Evolutionary conservation across 306 rosid species (phyloP).

Genomic region (Glycine latifolia): DNA sequence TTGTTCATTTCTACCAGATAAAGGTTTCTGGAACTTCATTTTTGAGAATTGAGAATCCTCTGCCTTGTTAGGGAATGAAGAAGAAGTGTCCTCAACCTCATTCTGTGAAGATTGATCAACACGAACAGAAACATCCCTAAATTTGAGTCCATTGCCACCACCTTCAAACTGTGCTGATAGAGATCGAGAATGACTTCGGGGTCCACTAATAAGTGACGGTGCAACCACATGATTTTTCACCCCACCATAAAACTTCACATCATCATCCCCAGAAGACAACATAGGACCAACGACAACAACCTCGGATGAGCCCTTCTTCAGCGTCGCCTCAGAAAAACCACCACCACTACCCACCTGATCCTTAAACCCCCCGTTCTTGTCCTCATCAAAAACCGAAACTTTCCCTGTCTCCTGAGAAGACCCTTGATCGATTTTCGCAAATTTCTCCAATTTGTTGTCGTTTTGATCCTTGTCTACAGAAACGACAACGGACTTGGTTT

Average conservation of each 20-base stretch:
- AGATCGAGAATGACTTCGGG: slow-evolving; percentile 75
- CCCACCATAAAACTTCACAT: slow-evolving; percentile 57
- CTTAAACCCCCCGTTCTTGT: slow-evolving; percentile 50
- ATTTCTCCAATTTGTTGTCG: slow-evolving; percentile 29
- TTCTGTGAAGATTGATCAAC: slow-evolving; percentile 53
- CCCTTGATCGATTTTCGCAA: slow-evolving; percentile 59
- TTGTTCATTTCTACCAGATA: neutral
- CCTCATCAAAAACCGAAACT: slow-evolving; percentile 49
- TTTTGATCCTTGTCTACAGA: slow-evolving; percentile 31
- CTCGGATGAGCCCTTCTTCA: slow-evolving; percentile 44
- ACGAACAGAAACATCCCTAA: slow-evolving; percentile 56
- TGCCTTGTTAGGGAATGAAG: slow-evolving; percentile 30
- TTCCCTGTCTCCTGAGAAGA: slow-evolving; percentile 47
- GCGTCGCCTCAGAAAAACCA: slow-evolving; percentile 42
- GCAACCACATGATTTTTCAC: slow-evolving; percentile 56
- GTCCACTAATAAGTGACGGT: slow-evolving; percentile 60
- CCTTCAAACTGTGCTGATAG: slow-evolving; percentile 74
- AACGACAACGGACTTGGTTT: slow-evolving; percentile 44
- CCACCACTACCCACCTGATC: slow-evolving; percentile 42
- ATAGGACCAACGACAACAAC: slow-evolving; percentile 34
- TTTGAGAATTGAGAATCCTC: slow-evolving; percentile 61
- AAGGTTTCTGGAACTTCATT: slow-evolving; percentile 57
- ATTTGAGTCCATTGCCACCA: slow-evolving; percentile 61
- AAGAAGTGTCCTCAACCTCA: slow-evolving; percentile 46
- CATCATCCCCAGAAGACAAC: slow-evolving; percentile 56